These are phyloP conservation scores for Betula pendula DNA, from an alignment of 306 rosid genomes.

Conservation along the genomic window DNA sequence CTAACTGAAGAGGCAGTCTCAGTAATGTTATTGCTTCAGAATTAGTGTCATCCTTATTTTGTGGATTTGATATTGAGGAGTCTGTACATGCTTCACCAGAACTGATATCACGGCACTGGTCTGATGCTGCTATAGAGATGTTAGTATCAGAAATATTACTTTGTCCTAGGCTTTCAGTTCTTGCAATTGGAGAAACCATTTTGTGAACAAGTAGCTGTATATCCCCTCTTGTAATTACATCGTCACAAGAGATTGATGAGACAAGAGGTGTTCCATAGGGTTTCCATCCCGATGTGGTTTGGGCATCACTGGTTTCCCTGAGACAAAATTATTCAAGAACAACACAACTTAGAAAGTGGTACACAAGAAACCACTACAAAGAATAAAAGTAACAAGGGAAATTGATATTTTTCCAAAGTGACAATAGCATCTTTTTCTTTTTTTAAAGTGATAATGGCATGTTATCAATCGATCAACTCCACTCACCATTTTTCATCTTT, in stretches of 20 bases:
- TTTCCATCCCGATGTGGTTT: constrained; percentile 73
- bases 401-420: background rate
- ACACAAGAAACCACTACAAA: background rate
- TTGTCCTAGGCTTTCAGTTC: constrained; percentile 49
- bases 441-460: background rate
- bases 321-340: constrained; percentile 17
- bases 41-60: constrained; percentile 43
- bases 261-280: constrained; percentile 84
- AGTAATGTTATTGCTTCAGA: constrained; percentile 42
- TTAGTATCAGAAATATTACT: constrained; percentile 49
- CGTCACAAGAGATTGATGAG: constrained; percentile 64
- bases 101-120: constrained; percentile 30
- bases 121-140: constrained; percentile 38
- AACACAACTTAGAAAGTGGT: constrained; percentile 24
- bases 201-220: constrained; percentile 60
- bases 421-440: background rate
- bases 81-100: constrained; percentile 42
- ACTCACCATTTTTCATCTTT: background rate
- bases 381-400: background rate
- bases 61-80: constrained; percentile 40
- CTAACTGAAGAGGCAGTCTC: constrained; percentile 72
- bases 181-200: constrained; percentile 71
- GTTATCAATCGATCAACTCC: background rate
- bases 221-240: constrained; percentile 62
- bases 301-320: constrained; percentile 61